Evolutionary conservation across 352 stramenopile genomes (phyloP).

Genomic region (Phytopythium chamaehyphon): DNA sequence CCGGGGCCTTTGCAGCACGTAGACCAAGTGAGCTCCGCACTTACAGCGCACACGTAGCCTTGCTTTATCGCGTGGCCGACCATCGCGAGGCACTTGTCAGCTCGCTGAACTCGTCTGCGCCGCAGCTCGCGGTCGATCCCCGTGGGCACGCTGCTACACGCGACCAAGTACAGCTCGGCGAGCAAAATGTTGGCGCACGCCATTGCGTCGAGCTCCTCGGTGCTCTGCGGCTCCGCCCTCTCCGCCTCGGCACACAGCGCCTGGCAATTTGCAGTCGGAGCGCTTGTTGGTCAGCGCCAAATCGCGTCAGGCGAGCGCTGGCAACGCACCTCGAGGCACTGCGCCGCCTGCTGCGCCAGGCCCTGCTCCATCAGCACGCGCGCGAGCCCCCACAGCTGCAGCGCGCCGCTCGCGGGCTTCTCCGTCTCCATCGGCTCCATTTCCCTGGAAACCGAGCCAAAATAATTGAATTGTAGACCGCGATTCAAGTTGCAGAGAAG

Average conservation of each 20-base stretch:
- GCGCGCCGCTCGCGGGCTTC: constrained; percentile 15
- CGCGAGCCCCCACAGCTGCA: constrained; percentile 65
- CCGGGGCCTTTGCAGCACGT: not conserved
- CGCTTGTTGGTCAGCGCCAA: not conserved
- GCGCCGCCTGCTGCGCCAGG: constrained; percentile 28
- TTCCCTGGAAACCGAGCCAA: constrained; percentile 4
- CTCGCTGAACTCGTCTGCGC: constrained; percentile 41
- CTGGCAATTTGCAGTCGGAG: constrained; percentile 8
- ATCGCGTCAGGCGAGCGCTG: not conserved
- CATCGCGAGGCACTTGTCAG: constrained; percentile 33
- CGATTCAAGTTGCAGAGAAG: constrained; percentile 11
- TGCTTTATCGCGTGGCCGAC: constrained; percentile 17
- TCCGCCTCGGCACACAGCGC: constrained; percentile 25
- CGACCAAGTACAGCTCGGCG: constrained; percentile 50
- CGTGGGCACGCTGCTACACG: constrained; percentile 37
- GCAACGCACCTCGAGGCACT: constrained; percentile 45
- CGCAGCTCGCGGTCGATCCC: constrained; percentile 42
- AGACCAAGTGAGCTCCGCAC: not conserved
- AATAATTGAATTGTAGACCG: constrained; percentile 8
- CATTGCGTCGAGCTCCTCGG: constrained; percentile 19
- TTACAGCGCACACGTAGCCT: constrained; percentile 16
- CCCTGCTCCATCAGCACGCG: constrained; percentile 36
- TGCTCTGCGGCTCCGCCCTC: constrained; percentile 3
- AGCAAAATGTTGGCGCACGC: constrained; percentile 40
- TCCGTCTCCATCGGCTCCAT: constrained; percentile 1